Evolutionary conservation across 2,329 filamentous ascomycete species (phyloP), one percentile per base, ranked within the genome.

Genomic region (Sporothrix luriei): DNA sequence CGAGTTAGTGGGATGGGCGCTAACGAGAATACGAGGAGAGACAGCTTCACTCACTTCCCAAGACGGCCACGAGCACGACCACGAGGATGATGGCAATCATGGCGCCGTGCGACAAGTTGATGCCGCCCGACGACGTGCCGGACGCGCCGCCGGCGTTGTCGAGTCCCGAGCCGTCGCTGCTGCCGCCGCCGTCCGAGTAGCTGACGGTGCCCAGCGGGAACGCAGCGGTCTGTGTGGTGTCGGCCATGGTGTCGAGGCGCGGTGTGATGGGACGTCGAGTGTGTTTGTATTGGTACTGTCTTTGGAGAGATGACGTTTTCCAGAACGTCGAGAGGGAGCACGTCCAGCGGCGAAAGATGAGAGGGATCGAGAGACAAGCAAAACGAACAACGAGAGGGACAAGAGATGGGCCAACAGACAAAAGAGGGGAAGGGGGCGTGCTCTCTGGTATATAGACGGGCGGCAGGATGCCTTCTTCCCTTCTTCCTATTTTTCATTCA

Each of bases 51-150:
- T 79, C 79, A 94, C 91, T 86, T 78, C 91, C 91, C 70, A 91
- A 80, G 21, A 93, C 81, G 48, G 88, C 84, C 10, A 92, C 87
- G 14, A 86, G 77, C 11, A 87, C 86, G 5, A 93, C 90, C 3
- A 93, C 86, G 14, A 91, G 83, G 69, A 92, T 88, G 74, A 95
- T 93, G 62, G 91, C 91, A 70, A 92, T 84, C 75, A 93, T 82
- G 16, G 85, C 91, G 24, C 89, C 90, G 49, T 83, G 87, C 2
- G 90, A 92, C 26, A 95, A 79, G 49, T 82, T 82, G 73, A 91
- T 84, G 19, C 84, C 86, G 6, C 86, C 85, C 26, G 83, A 83
- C 71, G 84, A 86, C 19, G 83, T 79, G 21, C 92, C 91, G 49
- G 87, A 85, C 19, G 91, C 91, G 29, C 91, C 92, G 19, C 84